Evolutionary conservation across 352 stramenopile genomes (phyloP).

Genomic region (Pythium myriotylum): DNA sequence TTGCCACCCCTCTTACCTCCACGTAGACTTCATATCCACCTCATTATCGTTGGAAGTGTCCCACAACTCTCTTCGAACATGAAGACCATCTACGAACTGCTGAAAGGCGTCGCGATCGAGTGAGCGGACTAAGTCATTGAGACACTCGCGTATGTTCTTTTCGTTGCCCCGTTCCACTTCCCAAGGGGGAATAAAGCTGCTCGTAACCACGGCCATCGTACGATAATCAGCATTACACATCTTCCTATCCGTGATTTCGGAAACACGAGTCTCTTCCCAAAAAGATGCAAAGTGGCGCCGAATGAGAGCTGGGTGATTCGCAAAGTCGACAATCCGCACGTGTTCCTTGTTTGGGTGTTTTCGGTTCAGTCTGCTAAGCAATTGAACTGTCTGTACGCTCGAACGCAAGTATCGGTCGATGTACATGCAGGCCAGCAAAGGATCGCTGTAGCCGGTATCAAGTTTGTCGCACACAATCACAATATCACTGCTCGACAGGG

Average conservation of each 20-base stretch:
- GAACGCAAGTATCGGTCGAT: slow-evolving; percentile 78
- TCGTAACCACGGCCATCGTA: slow-evolving; percentile 5
- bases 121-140: background rate
- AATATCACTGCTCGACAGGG: slow-evolving; percentile 61
- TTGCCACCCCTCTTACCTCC: too few relatives aligned
- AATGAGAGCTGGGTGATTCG: slow-evolving; percentile 74
- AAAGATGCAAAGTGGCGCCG: slow-evolving; percentile 38
- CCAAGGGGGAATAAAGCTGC: background rate
- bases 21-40: too few relatives aligned
- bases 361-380: slow-evolving; percentile 83
- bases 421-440: slow-evolving; percentile 74
- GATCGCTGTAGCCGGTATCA: slow-evolving; percentile 86
- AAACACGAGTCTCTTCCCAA: slow-evolving; percentile 17
- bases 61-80: background rate
- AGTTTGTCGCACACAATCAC: slow-evolving; percentile 89
- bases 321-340: slow-evolving; percentile 68
- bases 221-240: slow-evolving; percentile 7
- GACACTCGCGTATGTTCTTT: background rate
- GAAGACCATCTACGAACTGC: slow-evolving; percentile 17
- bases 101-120: slow-evolving; percentile 27
- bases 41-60: background rate
- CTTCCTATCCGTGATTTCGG: background rate
- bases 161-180: background rate
- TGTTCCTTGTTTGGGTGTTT: slow-evolving; percentile 53
- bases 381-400: slow-evolving; percentile 70